Evolutionary conservation across 805 yeast species (phyloP).

Genomic region (Sugiyamaella valdiviana): DNA sequence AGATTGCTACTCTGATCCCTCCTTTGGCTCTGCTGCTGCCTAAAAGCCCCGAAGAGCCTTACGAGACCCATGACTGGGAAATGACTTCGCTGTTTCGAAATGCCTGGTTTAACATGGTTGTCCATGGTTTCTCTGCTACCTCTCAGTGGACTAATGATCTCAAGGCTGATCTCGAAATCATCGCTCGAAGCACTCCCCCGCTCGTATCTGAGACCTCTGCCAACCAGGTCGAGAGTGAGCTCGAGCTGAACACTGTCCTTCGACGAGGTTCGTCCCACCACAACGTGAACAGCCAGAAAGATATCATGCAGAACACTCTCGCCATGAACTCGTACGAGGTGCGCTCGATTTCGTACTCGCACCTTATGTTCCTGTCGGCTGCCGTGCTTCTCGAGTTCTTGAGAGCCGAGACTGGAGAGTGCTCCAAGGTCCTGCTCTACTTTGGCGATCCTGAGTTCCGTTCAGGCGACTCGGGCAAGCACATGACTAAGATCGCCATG

Average conservation of each 20-base stretch:
- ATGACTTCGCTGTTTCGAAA: slow-evolving; percentile 65
- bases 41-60: slow-evolving; percentile 41
- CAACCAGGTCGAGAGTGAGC: slow-evolving; percentile 81
- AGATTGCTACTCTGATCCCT: slow-evolving; percentile 56
- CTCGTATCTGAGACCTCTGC: slow-evolving; percentile 75
- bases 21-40: slow-evolving; percentile 79
- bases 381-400: slow-evolving; percentile 70
- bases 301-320: slow-evolving; percentile 29
- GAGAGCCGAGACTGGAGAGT: slow-evolving; percentile 73
- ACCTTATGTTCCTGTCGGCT: slow-evolving; percentile 82
- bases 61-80: slow-evolving; percentile 41
- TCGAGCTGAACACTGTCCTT: slow-evolving; percentile 85
- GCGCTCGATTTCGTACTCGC: slow-evolving; percentile 58
- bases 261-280: slow-evolving; percentile 83
- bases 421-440: slow-evolving; percentile 70
- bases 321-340: slow-evolving; percentile 47
- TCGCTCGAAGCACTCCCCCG: slow-evolving; percentile 85
- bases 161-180: slow-evolving; percentile 47
- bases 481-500: slow-evolving; percentile 58
- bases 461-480: slow-evolving; percentile 60
- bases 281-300: slow-evolving; percentile 69
- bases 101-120: slow-evolving; percentile 89
- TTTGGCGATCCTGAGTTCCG: slow-evolving; percentile 80
- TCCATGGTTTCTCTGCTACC: slow-evolving; percentile 65
- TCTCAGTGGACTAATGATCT: slow-evolving; percentile 50